Percentiles rank a stretch among this genome's conserved stretches.
phyloP scores from a whole-genome alignment of 2,329 filamentous ascomycete species.

The Fusarium sp. region DNA sequence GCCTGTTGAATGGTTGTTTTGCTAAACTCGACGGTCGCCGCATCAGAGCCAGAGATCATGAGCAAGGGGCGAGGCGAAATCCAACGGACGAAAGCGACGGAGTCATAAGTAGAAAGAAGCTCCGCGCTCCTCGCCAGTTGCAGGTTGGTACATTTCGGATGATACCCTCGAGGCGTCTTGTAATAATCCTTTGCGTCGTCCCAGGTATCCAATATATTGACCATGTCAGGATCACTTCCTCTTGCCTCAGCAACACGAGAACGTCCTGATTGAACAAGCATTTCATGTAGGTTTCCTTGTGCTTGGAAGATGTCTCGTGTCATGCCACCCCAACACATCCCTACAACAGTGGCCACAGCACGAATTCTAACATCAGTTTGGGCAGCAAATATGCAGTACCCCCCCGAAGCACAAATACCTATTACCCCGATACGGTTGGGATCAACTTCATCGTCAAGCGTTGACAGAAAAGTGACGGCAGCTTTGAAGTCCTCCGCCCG shows the following conservation, averaged over 20 bases:
- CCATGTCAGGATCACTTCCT: neutral
- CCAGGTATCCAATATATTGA: neutral
- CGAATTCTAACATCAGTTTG: slow-evolving; percentile 54
- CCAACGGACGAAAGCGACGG: slow-evolving; percentile 10
- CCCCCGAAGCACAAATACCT: slow-evolving; percentile 58
- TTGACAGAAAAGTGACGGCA: slow-evolving; percentile 54
- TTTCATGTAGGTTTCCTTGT: neutral
- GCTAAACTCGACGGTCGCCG: slow-evolving; percentile 1
- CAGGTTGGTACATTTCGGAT: slow-evolving; percentile 4
- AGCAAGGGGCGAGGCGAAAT: slow-evolving; percentile 21
- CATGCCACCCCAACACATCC: slow-evolving; percentile 47
- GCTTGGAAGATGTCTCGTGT: neutral
- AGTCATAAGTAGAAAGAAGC: slow-evolving; percentile 13
- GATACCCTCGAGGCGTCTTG: slow-evolving; percentile 25
- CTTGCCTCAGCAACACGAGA: neutral
- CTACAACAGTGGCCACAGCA: slow-evolving; percentile 52
- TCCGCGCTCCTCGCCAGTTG: slow-evolving; percentile 19
- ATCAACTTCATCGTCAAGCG: slow-evolving; percentile 41
- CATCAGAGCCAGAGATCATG: slow-evolving; percentile 11
- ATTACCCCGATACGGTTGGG: slow-evolving; percentile 44
- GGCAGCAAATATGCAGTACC: slow-evolving; percentile 54
- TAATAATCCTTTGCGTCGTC: slow-evolving; percentile 18
- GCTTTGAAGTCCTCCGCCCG: slow-evolving; percentile 56
- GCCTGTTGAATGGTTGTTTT: neutral
- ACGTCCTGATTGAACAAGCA: neutral